phyloP scores from a whole-genome alignment of 805 yeast genomes.

The Candida sithepensis region DNA sequence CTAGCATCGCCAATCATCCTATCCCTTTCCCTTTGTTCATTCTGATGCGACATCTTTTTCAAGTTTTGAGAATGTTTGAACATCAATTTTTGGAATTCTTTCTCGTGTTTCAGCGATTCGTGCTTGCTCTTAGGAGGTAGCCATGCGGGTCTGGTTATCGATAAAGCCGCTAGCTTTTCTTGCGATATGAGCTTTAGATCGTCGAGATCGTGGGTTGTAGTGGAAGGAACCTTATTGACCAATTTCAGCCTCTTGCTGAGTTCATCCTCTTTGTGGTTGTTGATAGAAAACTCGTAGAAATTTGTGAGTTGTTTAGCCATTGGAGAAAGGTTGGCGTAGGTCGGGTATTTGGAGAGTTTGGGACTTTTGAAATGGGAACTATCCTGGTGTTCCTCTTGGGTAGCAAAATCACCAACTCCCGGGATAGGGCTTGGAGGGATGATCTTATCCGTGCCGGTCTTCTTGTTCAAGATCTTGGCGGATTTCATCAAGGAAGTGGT shows the following conservation, averaged over 20 bases:
- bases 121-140: constrained; percentile 58
- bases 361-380: constrained; percentile 19
- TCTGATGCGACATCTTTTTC: constrained; percentile 28
- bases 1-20: constrained; percentile 33
- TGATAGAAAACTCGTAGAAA: constrained; percentile 38
- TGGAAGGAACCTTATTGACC: constrained; percentile 34
- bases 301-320: constrained; percentile 38
- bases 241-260: constrained; percentile 34
- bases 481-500: constrained; percentile 29
- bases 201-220: constrained; percentile 42
- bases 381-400: background rate
- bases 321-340: constrained; percentile 30
- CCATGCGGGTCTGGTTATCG: constrained; percentile 68
- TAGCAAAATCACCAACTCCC: constrained; percentile 28
- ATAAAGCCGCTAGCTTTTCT: constrained; percentile 51
- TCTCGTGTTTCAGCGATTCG: constrained; percentile 55
- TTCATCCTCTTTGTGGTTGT: constrained; percentile 33
- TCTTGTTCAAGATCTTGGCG: constrained; percentile 19
- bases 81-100: constrained; percentile 42
- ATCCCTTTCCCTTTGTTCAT: constrained; percentile 31
- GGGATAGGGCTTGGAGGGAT: constrained; percentile 50
- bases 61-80: constrained; percentile 31
- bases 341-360: constrained; percentile 23
- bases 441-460: constrained; percentile 23
- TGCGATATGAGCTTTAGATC: constrained; percentile 58